Evolutionary conservation across 2,329 filamentous ascomycete species (phyloP), one percentile per base, ranked within the genome.

Genomic region (Colletotrichum orchidophilum): DNA sequence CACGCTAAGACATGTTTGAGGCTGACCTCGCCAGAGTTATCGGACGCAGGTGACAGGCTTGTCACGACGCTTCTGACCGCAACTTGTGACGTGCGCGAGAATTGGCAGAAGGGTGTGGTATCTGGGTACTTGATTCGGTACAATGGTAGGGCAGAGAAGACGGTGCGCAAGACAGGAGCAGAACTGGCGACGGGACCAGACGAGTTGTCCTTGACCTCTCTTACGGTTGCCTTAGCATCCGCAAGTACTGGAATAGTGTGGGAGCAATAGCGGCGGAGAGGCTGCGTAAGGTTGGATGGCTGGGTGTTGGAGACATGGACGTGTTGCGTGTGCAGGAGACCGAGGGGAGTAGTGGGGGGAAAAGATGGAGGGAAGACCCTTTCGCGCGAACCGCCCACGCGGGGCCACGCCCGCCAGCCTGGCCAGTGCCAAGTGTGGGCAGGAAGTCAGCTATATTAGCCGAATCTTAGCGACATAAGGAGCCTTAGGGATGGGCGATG

Each of bases 31-130:
- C 31, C 42, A 24, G 12, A 29, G 39, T 52, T n/a, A 61, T 39
- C 55, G 31, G 68, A 67, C 39, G 53, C 69, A 71, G 64, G 68
- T 71, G 68, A 71, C 58, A 24, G 57, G 46, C 50, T 68, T 71
- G 64, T 68, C 68, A 49, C 42, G 31, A n/a, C 21, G n/a, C 21
- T 46, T 21, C 42, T 49, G 58, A 61, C 58, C 29, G 68, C 31
- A 58, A 71, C 68, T 33, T 63, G 52, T 63, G 57, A 63, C 63
- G 67, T 2, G 57, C 49, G 63, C 63, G 15, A 70, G 50, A 9
- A 50, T 62, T 66, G 57, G 63, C n/a, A 39, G 63, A 70, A 42
- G 53, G 63, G 64, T 63, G 39, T 63, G 68, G 64, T 71, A 71
- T 68, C 58, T 35, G 21, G 55, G 67, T 70, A 70, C 67, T 55